phyloP scores from a whole-genome alignment of 2,329 filamentous ascomycete species.

The Ophiostoma piceae region DNA sequence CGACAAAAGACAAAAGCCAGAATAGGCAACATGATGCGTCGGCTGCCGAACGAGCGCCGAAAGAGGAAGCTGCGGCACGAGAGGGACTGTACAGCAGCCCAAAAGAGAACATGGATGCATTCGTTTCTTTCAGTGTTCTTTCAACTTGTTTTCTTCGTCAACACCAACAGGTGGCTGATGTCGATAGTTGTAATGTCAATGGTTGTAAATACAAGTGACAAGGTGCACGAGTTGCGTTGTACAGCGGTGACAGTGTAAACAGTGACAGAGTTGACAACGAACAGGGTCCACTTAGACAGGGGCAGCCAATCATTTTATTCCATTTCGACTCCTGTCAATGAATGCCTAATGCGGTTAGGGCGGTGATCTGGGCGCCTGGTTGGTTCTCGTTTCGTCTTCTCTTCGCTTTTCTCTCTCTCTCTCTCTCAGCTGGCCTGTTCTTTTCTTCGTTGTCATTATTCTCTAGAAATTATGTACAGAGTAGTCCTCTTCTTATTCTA shows the following conservation, averaged over 20 bases:
- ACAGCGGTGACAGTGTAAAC: neutral
- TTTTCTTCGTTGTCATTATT: neutral
- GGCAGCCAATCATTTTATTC: constrained; percentile 14
- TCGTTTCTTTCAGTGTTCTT: neutral
- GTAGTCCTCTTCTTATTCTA: too few relatives aligned
- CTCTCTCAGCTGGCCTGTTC: neutral
- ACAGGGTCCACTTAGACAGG: neutral
- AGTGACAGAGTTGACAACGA: neutral
- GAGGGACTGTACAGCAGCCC: neutral
- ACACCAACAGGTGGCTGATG: neutral
- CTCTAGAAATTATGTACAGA: too few relatives aligned
- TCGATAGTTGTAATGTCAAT: neutral
- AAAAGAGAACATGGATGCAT: neutral
- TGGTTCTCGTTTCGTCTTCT: too few relatives aligned
- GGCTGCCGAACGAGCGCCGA: neutral
- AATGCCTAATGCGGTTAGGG: neutral
- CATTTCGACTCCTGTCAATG: neutral
- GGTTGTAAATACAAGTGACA: neutral
- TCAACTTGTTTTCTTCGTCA: neutral
- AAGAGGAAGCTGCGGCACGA: neutral
- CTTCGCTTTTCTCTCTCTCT: neutral
- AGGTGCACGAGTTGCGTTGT: neutral
- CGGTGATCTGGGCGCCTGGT: neutral
- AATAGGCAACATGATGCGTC: neutral
- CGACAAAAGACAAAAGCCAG: neutral